Percentiles rank a stretch among this genome's conserved stretches.
These are phyloP conservation scores for Rhododendron henanense DNA, from an alignment of 148 eudicot species.

Conservation along the genomic window DNA sequence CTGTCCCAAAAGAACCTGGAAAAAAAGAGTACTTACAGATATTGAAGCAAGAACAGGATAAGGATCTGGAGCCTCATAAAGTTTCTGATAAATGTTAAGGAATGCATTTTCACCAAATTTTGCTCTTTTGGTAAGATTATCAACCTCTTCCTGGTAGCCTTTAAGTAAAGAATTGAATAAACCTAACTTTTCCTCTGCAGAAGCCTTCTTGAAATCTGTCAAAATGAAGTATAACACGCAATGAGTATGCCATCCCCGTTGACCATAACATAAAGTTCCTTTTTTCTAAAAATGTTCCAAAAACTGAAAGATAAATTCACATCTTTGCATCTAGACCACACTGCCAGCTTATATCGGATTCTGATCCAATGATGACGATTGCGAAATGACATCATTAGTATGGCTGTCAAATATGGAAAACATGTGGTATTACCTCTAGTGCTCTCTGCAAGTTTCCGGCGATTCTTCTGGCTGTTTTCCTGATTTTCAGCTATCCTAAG, in stretches of 20 bases:
- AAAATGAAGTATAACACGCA: slow-evolving; percentile 5
- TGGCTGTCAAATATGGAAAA: neutral
- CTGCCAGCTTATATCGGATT: neutral
- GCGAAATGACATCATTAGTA: neutral
- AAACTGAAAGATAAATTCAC: neutral
- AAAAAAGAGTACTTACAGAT: slow-evolving; percentile 53
- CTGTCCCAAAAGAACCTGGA: neutral
- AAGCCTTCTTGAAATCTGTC: slow-evolving; percentile 92
- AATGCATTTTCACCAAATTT: slow-evolving; percentile 98
- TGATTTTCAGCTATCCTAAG: slow-evolving; percentile 94
- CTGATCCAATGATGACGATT: neutral
- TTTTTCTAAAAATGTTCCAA: neutral
- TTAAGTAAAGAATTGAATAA: slow-evolving; percentile 80
- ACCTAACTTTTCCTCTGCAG: slow-evolving; percentile 69
- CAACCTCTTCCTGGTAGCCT: slow-evolving; percentile 98
- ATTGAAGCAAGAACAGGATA: slow-evolving; percentile 83
- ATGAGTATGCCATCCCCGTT: neutral
- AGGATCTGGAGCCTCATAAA: slow-evolving; percentile 99
- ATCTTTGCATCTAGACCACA: neutral
- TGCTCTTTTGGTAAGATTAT: slow-evolving; percentile 94
- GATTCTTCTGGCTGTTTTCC: slow-evolving; percentile 94
- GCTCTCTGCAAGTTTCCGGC: slow-evolving; percentile 95
- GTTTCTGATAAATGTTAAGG: slow-evolving; percentile 93
- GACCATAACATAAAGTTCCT: neutral
- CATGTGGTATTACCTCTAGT: slow-evolving; percentile 63